Base-by-base conservation (phyloP, 176 grass and related monocot species). In the Juncus inflexus region DNA sequence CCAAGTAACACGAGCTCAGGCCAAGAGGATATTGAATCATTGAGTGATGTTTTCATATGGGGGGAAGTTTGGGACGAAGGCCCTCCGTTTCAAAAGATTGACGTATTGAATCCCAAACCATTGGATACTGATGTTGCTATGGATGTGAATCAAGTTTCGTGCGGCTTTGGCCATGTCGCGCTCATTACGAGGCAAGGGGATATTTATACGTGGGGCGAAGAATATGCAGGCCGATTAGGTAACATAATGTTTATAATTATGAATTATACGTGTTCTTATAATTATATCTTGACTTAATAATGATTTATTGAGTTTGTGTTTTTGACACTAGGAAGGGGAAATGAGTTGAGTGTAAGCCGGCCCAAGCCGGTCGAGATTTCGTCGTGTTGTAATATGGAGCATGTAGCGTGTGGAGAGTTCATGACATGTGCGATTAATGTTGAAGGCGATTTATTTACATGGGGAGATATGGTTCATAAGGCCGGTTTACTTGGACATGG, bases 1-100 rank as follows among this genome's bases (percentile, higher is more conserved):
- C 85, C 88, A 52, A 88, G 94, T 62, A 82, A 75, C 60, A 83
- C 80, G 16, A 83, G 79, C 81, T 87, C 82, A 77, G 85, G 79
- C 50, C 77, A 61, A 60, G 94, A 90, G 77, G 89, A 99, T 66
- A 92, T 90, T 51, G 94, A 99, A 77, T 92, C 88, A 15, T 80
- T 99, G 77, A 85, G 94, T 53, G 94, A 99, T 63, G 85, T 92
- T 67, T 99, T 91, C 79, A 78, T 99, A 42, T 99, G 94, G 94
- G 94, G 94, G 65, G 88, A 92, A 64, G 77, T 99, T 55, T 99
- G 94, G 94, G 81, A 61, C 59, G 89, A 99, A 36, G 88, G 56
- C 52, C 15, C 74, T 1, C 41, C 64, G 10, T 65, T 76, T 65
- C 87, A 99, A 59, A 97, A 83, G 69, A 53, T 76, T 58, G 87